Conservation (phyloP, 805 yeast species). For the Yarrowia osloensis region DNA sequence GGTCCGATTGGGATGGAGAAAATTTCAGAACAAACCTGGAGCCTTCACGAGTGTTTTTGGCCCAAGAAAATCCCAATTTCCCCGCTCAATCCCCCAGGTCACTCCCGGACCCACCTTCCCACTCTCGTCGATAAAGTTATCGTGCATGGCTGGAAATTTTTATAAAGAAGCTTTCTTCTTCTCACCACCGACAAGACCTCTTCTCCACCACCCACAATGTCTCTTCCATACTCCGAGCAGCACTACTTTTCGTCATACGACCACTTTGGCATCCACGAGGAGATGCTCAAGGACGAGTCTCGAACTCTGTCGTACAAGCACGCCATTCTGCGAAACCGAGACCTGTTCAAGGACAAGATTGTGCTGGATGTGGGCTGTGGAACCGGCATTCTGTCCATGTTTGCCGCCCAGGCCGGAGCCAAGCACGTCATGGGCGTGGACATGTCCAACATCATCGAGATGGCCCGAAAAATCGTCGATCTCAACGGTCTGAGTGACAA, state of each 20-base stretch:
- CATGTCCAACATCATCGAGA: conserved; percentile 92
- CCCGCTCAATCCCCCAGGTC: not conserved
- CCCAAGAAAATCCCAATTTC: no score
- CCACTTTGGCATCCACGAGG: conserved; percentile 97
- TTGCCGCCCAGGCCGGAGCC: conserved; percentile 98
- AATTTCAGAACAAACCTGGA: no score
- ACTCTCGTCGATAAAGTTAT: conserved; percentile 3
- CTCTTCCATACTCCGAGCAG: conserved; percentile 56
- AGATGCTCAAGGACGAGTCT: conserved; percentile 94
- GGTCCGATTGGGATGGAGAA: no score
- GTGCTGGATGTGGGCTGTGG: conserved; percentile 99
- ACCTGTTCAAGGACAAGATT: conserved; percentile 85
- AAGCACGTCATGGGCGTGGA: conserved; percentile 97
- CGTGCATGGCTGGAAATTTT: conserved; percentile 20
- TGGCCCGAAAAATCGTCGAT: conserved; percentile 87
- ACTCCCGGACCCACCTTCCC: not conserved
- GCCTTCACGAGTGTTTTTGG: no score
- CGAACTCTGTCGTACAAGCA: conserved; percentile 90
- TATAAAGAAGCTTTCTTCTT: conserved; percentile 16
- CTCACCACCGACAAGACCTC: not conserved
- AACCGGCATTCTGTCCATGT: conserved; percentile 96
- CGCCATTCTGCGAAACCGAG: conserved; percentile 87
- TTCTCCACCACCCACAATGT: not conserved
- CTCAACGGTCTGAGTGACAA: conserved; percentile 83
- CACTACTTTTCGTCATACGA: conserved; percentile 95